These are phyloP conservation scores for Isabelozyma pseudorhagii DNA, from an alignment of 805 yeast genomes.

Conservation along the genomic window DNA sequence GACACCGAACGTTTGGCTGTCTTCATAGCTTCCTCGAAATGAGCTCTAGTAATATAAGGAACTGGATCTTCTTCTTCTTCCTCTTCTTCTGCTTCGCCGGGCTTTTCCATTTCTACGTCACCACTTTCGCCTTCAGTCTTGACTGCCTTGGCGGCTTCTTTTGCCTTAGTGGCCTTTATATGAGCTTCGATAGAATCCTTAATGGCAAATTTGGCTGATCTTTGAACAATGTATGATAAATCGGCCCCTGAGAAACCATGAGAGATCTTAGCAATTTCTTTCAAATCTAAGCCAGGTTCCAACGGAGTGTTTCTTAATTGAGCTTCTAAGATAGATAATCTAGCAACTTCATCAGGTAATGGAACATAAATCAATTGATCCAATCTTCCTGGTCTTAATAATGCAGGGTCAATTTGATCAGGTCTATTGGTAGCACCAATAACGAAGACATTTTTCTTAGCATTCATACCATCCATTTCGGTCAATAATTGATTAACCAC, in stretches of 20 bases:
- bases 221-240: constrained; percentile 93
- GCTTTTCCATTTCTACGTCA: constrained; percentile 49
- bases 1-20: constrained; percentile 97
- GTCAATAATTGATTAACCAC: constrained; percentile 94
- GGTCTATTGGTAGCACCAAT: constrained; percentile 99
- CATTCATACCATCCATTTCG: constrained; percentile 99
- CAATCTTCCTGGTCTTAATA: constrained; percentile 97
- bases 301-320: constrained; percentile 98
- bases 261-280: constrained; percentile 89
- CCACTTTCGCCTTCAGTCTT: constrained; percentile 15
- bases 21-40: constrained; percentile 99
- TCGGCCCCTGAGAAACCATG: constrained; percentile 99
- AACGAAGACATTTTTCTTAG: constrained; percentile 97
- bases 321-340: constrained; percentile 89
- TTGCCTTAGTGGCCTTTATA: constrained; percentile 30
- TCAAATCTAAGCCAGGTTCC: constrained; percentile 91
- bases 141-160: constrained; percentile 41
- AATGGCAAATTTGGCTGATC: constrained; percentile 98
- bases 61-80: constrained; percentile 89
- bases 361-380: constrained; percentile 99
- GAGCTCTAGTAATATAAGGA: constrained; percentile 89
- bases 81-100: constrained; percentile 42
- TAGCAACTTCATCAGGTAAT: constrained; percentile 92
- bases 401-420: constrained; percentile 98
- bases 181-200: constrained; percentile 93